Percentiles rank a stretch among this genome's conserved stretches.
Evolutionary conservation across 805 yeast species (phyloP).

Genomic region (Yamadazyma kitorensis): DNA sequence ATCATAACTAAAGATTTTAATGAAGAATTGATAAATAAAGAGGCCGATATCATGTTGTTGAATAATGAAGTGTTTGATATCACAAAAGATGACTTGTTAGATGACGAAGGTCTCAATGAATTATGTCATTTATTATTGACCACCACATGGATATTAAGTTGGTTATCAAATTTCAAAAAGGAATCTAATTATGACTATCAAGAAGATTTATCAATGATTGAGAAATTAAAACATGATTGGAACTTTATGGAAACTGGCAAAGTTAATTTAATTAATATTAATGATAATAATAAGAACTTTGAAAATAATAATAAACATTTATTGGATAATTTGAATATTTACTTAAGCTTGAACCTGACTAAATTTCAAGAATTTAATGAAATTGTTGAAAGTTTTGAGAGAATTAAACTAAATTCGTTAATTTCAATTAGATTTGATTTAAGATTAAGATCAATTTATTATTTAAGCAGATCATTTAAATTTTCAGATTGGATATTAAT

Average conservation of each 20-base stretch:
- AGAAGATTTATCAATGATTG: conserved; percentile 24
- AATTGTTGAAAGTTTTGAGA: conserved; percentile 30
- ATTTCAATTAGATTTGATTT: conserved; percentile 57
- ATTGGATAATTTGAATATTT: conserved; percentile 20
- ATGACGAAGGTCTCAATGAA: conserved; percentile 47
- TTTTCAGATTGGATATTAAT: conserved; percentile 50
- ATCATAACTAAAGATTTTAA: conserved; percentile 15
- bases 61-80: conserved; percentile 18
- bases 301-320: conserved; percentile 1
- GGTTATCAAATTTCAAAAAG: conserved; percentile 58
- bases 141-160: conserved; percentile 52
- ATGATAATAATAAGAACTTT: conserved; percentile 5
- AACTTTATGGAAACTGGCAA: conserved; percentile 41
- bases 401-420: conserved; percentile 36
- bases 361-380: conserved; percentile 35
- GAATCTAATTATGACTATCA: conserved; percentile 29
- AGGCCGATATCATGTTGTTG: conserved; percentile 26
- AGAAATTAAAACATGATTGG: conserved; percentile 38
- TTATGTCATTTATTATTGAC: conserved; percentile 54
- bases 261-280: conserved; percentile 14
- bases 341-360: conserved; percentile 30
- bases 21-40: conserved; percentile 18
- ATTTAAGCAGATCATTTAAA: conserved; percentile 46
- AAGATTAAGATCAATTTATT: conserved; percentile 51
- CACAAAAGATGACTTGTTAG: conserved; percentile 53